phyloP scores from a whole-genome alignment of 352 stramenopile genomes.

The Globisporangium radiosum region DNA sequence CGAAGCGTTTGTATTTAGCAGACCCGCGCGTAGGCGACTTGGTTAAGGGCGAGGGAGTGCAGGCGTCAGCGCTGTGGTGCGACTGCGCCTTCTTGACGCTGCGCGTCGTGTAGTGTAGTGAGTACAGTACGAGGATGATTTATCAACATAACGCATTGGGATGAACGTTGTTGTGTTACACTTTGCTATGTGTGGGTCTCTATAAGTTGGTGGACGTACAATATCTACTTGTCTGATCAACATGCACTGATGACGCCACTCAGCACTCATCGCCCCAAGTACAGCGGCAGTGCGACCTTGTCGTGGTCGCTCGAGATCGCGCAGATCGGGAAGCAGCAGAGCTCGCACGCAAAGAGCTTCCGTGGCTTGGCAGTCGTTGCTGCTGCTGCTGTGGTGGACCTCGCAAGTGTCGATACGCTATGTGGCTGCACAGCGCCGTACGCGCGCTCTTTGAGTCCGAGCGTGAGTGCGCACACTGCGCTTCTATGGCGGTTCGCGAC shows the following conservation, averaged over 20 bases:
- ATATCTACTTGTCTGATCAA: too few species aligned
- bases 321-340: slow-evolving; percentile 35
- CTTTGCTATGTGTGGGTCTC: too few species aligned
- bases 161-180: too few species aligned
- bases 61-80: neutral
- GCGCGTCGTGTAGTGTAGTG: too few species aligned
- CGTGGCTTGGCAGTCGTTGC: slow-evolving; percentile 5
- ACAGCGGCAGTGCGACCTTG: slow-evolving; percentile 19
- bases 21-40: neutral
- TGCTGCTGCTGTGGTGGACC: slow-evolving; percentile 1
- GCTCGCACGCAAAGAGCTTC: slow-evolving; percentile 33
- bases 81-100: neutral
- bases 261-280: neutral
- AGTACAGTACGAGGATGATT: too few species aligned
- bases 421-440: neutral
- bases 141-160: too few species aligned
- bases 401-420: neutral
- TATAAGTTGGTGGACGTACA: too few species aligned
- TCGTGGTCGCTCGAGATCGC: slow-evolving; percentile 15
- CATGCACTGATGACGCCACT: too few species aligned
- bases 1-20: neutral
- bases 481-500: neutral
- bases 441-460: slow-evolving; percentile 9
- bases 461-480: slow-evolving; percentile 1
- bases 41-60: too few species aligned